Evolutionary conservation across 2,329 filamentous ascomycete genomes (phyloP).

Genomic region (Colletotrichum falcatum): DNA sequence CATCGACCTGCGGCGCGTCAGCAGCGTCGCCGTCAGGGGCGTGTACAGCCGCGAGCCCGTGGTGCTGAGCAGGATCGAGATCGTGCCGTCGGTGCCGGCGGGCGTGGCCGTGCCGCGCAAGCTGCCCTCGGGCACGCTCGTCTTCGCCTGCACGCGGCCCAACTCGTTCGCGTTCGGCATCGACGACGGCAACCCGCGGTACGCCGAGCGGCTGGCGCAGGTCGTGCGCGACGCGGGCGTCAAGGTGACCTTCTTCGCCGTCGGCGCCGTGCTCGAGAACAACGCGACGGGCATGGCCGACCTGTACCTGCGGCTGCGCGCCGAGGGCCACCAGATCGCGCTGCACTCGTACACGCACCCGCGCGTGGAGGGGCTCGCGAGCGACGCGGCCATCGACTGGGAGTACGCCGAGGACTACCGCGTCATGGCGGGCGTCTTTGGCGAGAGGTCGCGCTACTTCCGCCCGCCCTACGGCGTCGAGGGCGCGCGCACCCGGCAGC

Average conservation of each 20-base stretch:
- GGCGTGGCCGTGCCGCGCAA: conserved; percentile 67
- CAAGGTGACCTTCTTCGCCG: conserved; percentile 78
- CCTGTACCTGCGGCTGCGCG: conserved; percentile 73
- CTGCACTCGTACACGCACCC: conserved; percentile 77
- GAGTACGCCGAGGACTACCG: conserved; percentile 69
- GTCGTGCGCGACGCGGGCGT: conserved; percentile 72
- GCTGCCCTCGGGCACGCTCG: conserved; percentile 69
- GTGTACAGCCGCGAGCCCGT: conserved; percentile 68
- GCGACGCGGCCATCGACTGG: conserved; percentile 68
- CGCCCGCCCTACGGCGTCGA: conserved; percentile 77
- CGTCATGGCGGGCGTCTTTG: conserved; percentile 57
- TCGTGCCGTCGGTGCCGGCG: conserved; percentile 66
- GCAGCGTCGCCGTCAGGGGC: conserved; percentile 73
- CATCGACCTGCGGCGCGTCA: conserved; percentile 66
- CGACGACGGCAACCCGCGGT: conserved; percentile 72
- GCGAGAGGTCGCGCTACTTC: conserved; percentile 65
- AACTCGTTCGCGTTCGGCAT: conserved; percentile 80
- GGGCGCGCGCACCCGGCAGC: conserved; percentile 74
- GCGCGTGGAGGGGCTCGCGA: conserved; percentile 70
- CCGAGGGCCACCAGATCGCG: conserved; percentile 74
- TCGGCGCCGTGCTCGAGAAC: conserved; percentile 72
- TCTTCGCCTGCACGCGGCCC: conserved; percentile 74
- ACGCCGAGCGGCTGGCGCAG: conserved; percentile 59
- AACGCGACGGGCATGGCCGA: conserved; percentile 69
- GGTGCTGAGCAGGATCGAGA: conserved; percentile 68